Evolutionary conservation across 345 rosid species (phyloP).

Genomic region (Draba incana): DNA sequence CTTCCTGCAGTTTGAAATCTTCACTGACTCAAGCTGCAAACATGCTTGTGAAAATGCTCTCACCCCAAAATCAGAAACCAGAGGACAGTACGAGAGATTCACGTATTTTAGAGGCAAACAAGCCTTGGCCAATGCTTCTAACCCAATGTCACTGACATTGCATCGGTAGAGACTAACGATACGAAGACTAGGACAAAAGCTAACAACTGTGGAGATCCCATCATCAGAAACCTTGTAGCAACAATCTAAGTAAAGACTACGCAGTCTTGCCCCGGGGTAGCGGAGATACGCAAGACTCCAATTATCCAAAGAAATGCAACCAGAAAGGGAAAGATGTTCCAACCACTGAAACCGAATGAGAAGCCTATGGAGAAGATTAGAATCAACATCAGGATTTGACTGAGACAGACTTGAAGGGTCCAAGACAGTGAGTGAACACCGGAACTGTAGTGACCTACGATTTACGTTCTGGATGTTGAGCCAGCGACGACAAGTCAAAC

Average conservation of each 20-base stretch:
- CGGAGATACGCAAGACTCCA: constrained; percentile 52
- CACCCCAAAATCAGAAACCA: constrained; percentile 58
- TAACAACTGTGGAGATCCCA: constrained; percentile 55
- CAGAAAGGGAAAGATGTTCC: constrained; percentile 59
- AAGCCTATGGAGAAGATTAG: constrained; percentile 57
- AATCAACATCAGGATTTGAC: constrained; percentile 35
- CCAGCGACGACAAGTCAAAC: constrained; percentile 71
- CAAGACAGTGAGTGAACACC: constrained; percentile 51
- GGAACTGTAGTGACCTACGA: constrained; percentile 59
- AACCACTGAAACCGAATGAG: constrained; percentile 71
- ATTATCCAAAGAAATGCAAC: constrained; percentile 66
- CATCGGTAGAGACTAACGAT: constrained; percentile 65
- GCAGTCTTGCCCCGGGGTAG: constrained; percentile 54
- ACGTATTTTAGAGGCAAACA: constrained; percentile 51
- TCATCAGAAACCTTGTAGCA: constrained; percentile 62
- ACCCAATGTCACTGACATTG: constrained; percentile 56
- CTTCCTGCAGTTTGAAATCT: constrained; percentile 55
- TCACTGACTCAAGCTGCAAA: constrained; percentile 54
- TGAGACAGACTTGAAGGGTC: constrained; percentile 45
- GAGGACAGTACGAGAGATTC: constrained; percentile 59
- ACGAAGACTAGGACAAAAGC: constrained; percentile 55
- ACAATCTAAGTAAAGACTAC: constrained; percentile 61
- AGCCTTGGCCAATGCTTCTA: constrained; percentile 53
- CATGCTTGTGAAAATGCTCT: constrained; percentile 53
- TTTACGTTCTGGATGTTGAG: constrained; percentile 61